Evolutionary conservation across 345 rosid genomes (phyloP).

Genomic region (Laguncularia racemosa): DNA sequence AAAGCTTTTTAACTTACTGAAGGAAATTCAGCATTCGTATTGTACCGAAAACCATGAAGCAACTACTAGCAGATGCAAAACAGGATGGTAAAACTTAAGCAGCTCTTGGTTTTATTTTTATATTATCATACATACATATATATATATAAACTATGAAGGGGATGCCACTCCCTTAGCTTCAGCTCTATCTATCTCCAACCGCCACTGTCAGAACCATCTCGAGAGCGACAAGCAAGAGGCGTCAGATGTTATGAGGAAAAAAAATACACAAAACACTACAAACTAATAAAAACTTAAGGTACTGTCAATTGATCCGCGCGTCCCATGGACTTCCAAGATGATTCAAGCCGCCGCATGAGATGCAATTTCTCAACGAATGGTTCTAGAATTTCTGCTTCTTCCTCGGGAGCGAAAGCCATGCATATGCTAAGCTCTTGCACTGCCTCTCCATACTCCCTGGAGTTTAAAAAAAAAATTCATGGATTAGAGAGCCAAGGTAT

Average conservation of each 20-base stretch:
- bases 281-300: slow-evolving; percentile 23
- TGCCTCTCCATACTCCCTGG: slow-evolving; percentile 71
- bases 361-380: slow-evolving; percentile 81
- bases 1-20: too few relatives aligned
- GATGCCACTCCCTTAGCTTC: too few relatives aligned
- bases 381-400: slow-evolving; percentile 54
- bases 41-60: too few relatives aligned
- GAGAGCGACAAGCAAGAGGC: neutral
- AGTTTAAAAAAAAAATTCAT: neutral
- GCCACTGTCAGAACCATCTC: too few relatives aligned
- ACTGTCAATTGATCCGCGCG: slow-evolving; percentile 46
- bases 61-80: too few relatives aligned
- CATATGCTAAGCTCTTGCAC: slow-evolving; percentile 91
- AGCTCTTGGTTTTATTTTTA: too few relatives aligned
- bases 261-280: neutral
- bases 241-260: neutral
- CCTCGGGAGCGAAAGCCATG: slow-evolving; percentile 81
- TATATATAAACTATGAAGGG: too few relatives aligned
- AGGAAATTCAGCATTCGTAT: too few relatives aligned
- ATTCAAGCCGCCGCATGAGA: slow-evolving; percentile 64
- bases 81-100: too few relatives aligned
- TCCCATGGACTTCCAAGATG: slow-evolving; percentile 62
- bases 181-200: too few relatives aligned
- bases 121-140: too few relatives aligned
- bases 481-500: neutral